Percentiles rank a stretch among this genome's conserved stretches.
Evolutionary conservation across 2,329 filamentous ascomycete species (phyloP).

Genomic region (Thyridium curvatum): DNA sequence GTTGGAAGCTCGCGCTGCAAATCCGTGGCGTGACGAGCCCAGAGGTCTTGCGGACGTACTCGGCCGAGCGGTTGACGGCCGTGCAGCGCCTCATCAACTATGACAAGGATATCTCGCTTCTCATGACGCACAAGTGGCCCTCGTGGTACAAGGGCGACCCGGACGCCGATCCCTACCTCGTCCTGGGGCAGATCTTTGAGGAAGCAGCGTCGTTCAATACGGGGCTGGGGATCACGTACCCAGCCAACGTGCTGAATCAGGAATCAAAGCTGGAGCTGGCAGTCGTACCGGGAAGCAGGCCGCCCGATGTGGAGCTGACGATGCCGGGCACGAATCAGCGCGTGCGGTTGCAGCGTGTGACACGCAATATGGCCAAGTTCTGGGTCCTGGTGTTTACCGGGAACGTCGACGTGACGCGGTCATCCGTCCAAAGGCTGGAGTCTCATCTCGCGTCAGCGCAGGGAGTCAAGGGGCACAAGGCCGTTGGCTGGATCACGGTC

Average conservation of each 20-base stretch:
- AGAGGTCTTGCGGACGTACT: slow-evolving; percentile 29
- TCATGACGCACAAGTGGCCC: slow-evolving; percentile 33
- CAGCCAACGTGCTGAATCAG: slow-evolving; percentile 37
- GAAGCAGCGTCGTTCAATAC: slow-evolving; percentile 56
- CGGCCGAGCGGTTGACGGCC: slow-evolving; percentile 27
- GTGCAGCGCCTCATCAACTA: slow-evolving; percentile 31
- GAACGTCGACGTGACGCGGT: slow-evolving; percentile 16
- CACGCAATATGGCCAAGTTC: slow-evolving; percentile 34
- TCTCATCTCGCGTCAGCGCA: slow-evolving; percentile 5
- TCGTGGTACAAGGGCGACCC: slow-evolving; percentile 32
- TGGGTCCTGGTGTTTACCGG: slow-evolving; percentile 34
- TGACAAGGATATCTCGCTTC: slow-evolving; percentile 20
- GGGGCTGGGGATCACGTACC: slow-evolving; percentile 53
- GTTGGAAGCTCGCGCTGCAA: slow-evolving; percentile 32
- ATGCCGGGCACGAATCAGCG: slow-evolving; percentile 37
- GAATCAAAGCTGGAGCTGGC: slow-evolving; percentile 6
- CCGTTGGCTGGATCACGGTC: slow-evolving; percentile 37
- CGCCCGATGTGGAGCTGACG: slow-evolving; percentile 36
- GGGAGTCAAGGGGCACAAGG: slow-evolving; percentile 14
- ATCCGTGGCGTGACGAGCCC: slow-evolving; percentile 8
- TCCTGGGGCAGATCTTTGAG: slow-evolving; percentile 49
- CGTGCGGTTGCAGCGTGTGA: slow-evolving; percentile 35
- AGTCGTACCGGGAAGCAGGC: slow-evolving; percentile 32
- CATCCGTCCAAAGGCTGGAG: slow-evolving; percentile 9
- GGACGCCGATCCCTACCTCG: slow-evolving; percentile 31